Evolutionary conservation across 2,329 filamentous ascomycete genomes (phyloP).

Genomic region (Botryotinia globosa): DNA sequence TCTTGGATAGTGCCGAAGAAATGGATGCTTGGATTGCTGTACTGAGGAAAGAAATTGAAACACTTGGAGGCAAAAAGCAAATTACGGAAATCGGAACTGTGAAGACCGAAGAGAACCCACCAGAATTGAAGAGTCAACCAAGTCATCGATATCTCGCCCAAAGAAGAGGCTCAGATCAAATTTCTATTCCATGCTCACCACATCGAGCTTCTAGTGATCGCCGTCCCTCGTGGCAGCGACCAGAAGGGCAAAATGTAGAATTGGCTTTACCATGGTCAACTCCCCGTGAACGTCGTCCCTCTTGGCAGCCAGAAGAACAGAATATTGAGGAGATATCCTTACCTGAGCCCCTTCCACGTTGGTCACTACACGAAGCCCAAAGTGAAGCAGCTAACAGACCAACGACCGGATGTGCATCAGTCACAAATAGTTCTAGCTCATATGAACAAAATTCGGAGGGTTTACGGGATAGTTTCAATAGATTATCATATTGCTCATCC

Average conservation of each 20-base stretch:
- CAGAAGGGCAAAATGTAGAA: neutral
- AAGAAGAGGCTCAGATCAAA: conserved; percentile 28
- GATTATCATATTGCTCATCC: conserved; percentile 59
- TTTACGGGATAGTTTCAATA: conserved; percentile 54
- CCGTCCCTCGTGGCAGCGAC: conserved; percentile 22
- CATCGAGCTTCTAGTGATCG: conserved; percentile 22
- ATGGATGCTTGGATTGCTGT: conserved; percentile 74
- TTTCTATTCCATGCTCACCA: conserved; percentile 29
- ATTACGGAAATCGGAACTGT: conserved; percentile 58
- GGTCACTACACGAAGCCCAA: conserved; percentile 16
- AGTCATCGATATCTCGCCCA: conserved; percentile 34
- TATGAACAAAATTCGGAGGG: conserved; percentile 58
- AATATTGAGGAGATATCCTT: conserved; percentile 13
- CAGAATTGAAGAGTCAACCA: conserved; percentile 33
- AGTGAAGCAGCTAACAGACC: conserved; percentile 22
- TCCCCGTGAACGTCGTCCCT: neutral
- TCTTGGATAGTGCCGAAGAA: conserved; percentile 68
- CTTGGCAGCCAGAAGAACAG: conserved; percentile 16
- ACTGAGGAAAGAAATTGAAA: conserved; percentile 68
- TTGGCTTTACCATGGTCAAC: conserved; percentile 13
- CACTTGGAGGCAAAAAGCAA: conserved; percentile 63
- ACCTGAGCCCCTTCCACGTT: neutral
- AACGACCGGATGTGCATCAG: conserved; percentile 51
- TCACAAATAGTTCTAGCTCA: conserved; percentile 55
- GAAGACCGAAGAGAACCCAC: conserved; percentile 43